Evolutionary conservation across 345 rosid genomes (phyloP).

Genomic region (Melaleuca alternifolia): DNA sequence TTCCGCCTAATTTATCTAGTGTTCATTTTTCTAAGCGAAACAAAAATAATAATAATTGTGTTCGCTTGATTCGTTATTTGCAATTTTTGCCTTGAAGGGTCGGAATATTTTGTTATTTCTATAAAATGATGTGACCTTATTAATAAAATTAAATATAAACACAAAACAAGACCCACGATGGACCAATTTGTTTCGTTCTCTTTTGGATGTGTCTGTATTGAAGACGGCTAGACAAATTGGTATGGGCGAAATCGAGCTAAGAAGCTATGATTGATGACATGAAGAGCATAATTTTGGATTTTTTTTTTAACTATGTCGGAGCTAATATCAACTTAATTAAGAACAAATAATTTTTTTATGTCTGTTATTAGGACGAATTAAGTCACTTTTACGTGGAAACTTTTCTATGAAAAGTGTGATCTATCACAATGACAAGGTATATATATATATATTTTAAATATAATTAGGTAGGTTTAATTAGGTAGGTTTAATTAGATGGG

Average conservation of each 20-base stretch:
- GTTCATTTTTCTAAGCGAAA: background rate
- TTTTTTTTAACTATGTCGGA: background rate
- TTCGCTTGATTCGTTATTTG: background rate
- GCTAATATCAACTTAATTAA: background rate
- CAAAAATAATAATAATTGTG: background rate
- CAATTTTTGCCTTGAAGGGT: background rate
- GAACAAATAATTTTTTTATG: background rate
- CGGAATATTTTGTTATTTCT: background rate
- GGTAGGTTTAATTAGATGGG: background rate
- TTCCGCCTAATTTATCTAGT: background rate
- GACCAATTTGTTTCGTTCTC: background rate
- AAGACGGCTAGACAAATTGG: background rate
- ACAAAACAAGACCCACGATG: background rate
- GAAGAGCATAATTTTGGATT: background rate
- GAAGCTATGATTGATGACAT: background rate
- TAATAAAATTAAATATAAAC: rapidly evolving
- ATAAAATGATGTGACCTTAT: background rate
- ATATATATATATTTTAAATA: background rate
- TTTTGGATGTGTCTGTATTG: background rate
- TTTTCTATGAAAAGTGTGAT: background rate
- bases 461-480: background rate
- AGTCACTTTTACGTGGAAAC: background rate
- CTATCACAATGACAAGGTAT: background rate
- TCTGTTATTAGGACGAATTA: background rate
- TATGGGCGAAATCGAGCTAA: background rate